These are phyloP conservation scores for Globisporangium irregulare DNA, from an alignment of 352 stramenopile species.

Conservation along the genomic window DNA sequence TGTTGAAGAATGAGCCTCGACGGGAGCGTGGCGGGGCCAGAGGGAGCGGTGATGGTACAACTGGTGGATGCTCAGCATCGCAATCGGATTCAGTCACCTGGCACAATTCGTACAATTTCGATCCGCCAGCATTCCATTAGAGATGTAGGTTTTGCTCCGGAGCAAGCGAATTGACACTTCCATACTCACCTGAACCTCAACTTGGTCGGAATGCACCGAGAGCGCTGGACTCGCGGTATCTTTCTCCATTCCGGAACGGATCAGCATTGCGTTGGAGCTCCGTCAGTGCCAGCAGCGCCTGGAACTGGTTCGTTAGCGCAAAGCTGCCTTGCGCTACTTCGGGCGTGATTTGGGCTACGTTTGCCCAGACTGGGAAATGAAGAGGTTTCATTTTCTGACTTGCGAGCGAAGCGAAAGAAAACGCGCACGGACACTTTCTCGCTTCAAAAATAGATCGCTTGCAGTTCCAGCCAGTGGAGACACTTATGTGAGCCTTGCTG, in stretches of 20 bases:
- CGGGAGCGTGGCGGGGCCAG: not conserved
- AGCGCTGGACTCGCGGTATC: not conserved
- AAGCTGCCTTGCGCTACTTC: not conserved
- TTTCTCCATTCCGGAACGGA: not conserved
- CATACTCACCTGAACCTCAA: not conserved
- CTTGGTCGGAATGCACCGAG: not conserved
- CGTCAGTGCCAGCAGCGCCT: not conserved
- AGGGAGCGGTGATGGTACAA: not conserved
- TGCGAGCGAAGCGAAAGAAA: not conserved
- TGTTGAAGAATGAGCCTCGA: constrained; percentile 11
- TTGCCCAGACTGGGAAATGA: not conserved
- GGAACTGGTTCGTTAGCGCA: not conserved
- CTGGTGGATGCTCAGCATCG: not conserved
- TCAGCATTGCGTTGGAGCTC: not conserved
- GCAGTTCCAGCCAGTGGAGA: not conserved
- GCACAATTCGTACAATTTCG: not conserved
- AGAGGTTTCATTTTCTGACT: not conserved
- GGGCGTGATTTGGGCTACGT: not conserved
- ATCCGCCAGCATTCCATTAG: not conserved
- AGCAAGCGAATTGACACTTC: not conserved
- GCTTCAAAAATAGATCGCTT: not conserved
- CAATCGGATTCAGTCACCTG: not conserved
- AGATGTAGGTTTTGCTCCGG: not conserved
- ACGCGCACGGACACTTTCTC: not conserved
- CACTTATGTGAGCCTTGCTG: not conserved